Evolutionary conservation across 2,329 filamentous ascomycete genomes (phyloP).

Genomic region (Ophiostoma australiae): DNA sequence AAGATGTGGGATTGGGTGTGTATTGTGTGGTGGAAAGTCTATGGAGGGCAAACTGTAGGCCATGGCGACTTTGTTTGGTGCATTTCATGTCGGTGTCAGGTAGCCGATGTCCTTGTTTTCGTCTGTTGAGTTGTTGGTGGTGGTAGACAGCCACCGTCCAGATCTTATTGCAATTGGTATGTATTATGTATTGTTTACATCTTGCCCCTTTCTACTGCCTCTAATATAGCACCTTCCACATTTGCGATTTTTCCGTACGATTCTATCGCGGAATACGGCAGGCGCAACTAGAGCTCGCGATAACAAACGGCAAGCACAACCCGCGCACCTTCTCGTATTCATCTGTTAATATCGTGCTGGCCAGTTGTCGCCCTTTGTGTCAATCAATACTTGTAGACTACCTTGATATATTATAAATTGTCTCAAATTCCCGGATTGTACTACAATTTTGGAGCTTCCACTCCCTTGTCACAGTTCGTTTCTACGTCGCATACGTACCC

Average conservation of each 20-base stretch:
- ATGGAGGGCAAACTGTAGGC: background rate
- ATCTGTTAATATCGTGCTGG: background rate
- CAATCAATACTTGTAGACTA: background rate
- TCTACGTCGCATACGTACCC: background rate
- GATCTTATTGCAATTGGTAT: background rate
- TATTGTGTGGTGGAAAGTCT: background rate
- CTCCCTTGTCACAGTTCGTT: background rate
- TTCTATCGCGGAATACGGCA: background rate
- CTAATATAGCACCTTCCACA: background rate
- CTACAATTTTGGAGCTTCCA: background rate
- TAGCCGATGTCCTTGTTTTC: background rate
- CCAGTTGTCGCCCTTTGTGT: background rate
- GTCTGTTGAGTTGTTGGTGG: background rate
- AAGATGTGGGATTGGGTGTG: background rate
- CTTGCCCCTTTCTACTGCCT: background rate
- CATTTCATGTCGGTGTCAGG: background rate
- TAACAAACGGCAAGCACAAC: background rate
- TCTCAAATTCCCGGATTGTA: background rate
- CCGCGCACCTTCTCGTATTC: conserved; percentile 3
- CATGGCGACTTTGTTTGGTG: background rate
- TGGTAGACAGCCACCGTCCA: background rate
- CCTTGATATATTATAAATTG: background rate
- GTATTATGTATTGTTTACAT: background rate
- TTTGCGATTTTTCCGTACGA: background rate
- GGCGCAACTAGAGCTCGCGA: background rate